A percentile compares a stretch with the other conserved stretches of the same genome.
phyloP scores from a whole-genome alignment of 306 rosid genomes.

The Malus fusca region DNA sequence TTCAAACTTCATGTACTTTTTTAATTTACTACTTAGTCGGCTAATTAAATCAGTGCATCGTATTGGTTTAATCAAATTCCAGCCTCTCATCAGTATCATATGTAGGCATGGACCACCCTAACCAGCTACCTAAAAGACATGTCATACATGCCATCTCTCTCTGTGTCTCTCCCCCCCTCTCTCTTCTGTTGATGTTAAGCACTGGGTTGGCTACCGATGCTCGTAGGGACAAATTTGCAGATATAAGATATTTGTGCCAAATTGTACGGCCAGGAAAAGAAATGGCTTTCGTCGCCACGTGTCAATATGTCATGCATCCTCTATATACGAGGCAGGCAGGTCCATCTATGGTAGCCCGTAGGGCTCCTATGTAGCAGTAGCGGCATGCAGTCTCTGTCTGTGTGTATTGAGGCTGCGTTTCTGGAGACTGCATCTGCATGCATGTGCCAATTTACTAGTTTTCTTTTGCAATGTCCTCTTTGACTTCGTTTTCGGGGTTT shows the following conservation, averaged over 20 bases:
- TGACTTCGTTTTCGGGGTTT: too few relatives aligned
- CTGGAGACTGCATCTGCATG: neutral
- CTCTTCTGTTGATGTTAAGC: too few relatives aligned
- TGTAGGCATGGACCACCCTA: too few relatives aligned
- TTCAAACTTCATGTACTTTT: too few relatives aligned
- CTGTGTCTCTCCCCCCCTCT: neutral
- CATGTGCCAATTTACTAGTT: too few relatives aligned
- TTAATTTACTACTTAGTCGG: too few relatives aligned
- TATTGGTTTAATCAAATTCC: too few relatives aligned
- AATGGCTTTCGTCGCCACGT: neutral
- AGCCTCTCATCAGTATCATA: too few relatives aligned
- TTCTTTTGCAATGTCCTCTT: too few relatives aligned
- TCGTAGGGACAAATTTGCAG: neutral
- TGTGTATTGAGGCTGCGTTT: neutral
- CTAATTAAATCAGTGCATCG: too few relatives aligned
- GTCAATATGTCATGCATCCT: neutral
- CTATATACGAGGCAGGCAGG: neutral
- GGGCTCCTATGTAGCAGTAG: neutral
- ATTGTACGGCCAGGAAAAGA: neutral
- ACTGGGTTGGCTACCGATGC: neutral
- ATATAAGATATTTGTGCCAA: neutral
- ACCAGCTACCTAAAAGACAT: too few relatives aligned
- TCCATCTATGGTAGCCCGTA: neutral
- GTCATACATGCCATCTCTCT: too few relatives aligned
- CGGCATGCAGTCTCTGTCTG: neutral